Conservation (phyloP, 1,284 basidiomycete species). For the Xerocomus alliaceus region DNA sequence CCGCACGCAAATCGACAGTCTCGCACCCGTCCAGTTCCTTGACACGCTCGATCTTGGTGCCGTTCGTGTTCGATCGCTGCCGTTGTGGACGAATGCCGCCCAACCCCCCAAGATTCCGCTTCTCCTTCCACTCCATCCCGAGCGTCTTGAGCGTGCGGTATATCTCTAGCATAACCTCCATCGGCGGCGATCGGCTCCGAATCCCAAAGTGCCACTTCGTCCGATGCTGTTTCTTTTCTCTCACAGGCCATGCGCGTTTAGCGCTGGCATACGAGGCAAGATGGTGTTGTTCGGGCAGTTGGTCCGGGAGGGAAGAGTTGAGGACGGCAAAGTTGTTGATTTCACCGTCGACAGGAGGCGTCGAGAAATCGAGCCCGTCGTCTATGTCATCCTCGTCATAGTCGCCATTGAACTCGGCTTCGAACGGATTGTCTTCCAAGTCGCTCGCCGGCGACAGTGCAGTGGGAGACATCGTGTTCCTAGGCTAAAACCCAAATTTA, state of each 20-base stretch:
- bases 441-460: conserved; percentile 61
- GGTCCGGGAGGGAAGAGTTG: conserved; percentile 76
- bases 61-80: conserved; percentile 31
- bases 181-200: conserved; percentile 90
- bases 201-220: conserved; percentile 99
- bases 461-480: conserved; percentile 68
- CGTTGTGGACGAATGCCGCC: conserved; percentile 50
- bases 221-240: conserved; percentile 71
- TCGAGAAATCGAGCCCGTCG: conserved; percentile 68
- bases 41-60: conserved; percentile 64
- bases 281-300: conserved; percentile 58
- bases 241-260: conserved; percentile 55
- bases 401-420: conserved; percentile 65
- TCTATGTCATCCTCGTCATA: conserved; percentile 69
- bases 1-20: conserved; percentile 70
- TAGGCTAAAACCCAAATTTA: conserved; percentile 54
- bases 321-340: conserved; percentile 82
- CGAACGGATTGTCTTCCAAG: conserved; percentile 76
- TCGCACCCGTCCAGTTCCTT: conserved; percentile 68
- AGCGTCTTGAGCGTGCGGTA: conserved; percentile 91
- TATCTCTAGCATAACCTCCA: conserved; percentile 99
- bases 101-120: conserved; percentile 72
- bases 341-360: conserved; percentile 49
- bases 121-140: conserved; percentile 98
- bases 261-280: conserved; percentile 69